Percentiles rank a stretch among this genome's conserved stretches.
phyloP scores from a whole-genome alignment of 495 filamentous ascomycete genomes.

The Aspergillus leporis region DNA sequence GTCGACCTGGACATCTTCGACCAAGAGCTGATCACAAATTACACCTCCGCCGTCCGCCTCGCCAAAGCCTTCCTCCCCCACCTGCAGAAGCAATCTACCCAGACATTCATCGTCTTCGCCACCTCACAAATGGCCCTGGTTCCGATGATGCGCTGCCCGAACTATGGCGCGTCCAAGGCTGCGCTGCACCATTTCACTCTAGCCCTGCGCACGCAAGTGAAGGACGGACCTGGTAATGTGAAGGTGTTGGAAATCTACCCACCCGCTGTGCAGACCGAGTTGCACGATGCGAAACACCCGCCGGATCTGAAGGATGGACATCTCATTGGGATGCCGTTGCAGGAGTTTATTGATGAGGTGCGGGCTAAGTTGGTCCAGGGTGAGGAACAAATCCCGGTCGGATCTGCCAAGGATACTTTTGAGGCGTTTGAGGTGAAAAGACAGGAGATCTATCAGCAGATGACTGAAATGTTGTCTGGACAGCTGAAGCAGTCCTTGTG shows the following conservation, averaged over 20 bases:
- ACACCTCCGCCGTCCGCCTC: constrained; percentile 61
- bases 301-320: constrained; percentile 45
- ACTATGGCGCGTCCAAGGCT: constrained; percentile 51
- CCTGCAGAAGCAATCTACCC: constrained; percentile 48
- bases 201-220: constrained; percentile 62
- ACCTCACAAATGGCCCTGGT: constrained; percentile 46
- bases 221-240: constrained; percentile 41
- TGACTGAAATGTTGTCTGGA: constrained; percentile 36
- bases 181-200: constrained; percentile 55
- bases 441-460: constrained; percentile 35
- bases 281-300: constrained; percentile 41
- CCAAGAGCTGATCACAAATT: constrained; percentile 66
- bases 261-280: constrained; percentile 64
- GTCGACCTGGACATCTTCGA: constrained; percentile 58
- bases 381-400: constrained; percentile 49
- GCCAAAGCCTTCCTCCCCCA: constrained; percentile 64
- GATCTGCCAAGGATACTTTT: constrained; percentile 35
- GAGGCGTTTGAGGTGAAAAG: constrained; percentile 41
- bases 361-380: constrained; percentile 54
- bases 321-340: constrained; percentile 62
- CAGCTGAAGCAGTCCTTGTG: constrained; percentile 31
- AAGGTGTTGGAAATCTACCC: constrained; percentile 67
- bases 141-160: constrained; percentile 44
- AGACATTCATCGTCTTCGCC: constrained; percentile 40
- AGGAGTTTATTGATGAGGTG: constrained; percentile 60